Base-by-base conservation (phyloP, 768 basidiomycete species). In the Auricularia sp. region DNA sequence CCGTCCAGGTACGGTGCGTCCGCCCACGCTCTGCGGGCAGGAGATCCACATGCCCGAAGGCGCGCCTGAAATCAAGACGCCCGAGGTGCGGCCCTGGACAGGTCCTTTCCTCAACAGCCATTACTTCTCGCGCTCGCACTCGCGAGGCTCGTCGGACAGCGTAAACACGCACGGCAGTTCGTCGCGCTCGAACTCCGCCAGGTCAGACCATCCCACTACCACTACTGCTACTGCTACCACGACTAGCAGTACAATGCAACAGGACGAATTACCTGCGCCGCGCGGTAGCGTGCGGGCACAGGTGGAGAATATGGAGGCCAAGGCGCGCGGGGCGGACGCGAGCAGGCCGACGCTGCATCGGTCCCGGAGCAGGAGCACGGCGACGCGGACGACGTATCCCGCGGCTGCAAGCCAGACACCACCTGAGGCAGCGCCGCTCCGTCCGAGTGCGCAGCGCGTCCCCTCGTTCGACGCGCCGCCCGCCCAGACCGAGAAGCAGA, bases 31-130 rank as follows among this genome's bases (percentile, higher is more conserved):
- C 8, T 35, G 24, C 24, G 56, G 56, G 34, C 56, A 59, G 34
- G 56, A 59, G 13, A 35, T 59, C 56, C 56, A 59, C 24, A 59
- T 59, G 29, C 56, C 56, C 34, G 56, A 59, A 59, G 56, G 21
- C 21, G 56, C 24, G 34, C 56, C 14, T 8, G 56, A 59, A 2
- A 59, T 35, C 56, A 59, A 59, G 56, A 8, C 56, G 10, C 56
- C 56, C 34, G 56, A 59, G 34, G 10, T 59, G 29, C 56, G 56
- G 24, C 56, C 56, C 34, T 59, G 34, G 24, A 29, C 34, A 4
- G 56, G 56, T 8, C 29, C 29, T 7, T 59, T 59, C 56, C 24
- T 59, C 56, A 59, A 59, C 34, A 18, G 29, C 29, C 29, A 29
- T 29, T 29, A 29, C 29, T 29, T 29, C 29, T 29, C 56, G 24